A percentile compares a stretch with the other conserved stretches of the same genome.
Conservation (phyloP, 345 rosid species). For the Rubroshorea leprosula region DNA sequence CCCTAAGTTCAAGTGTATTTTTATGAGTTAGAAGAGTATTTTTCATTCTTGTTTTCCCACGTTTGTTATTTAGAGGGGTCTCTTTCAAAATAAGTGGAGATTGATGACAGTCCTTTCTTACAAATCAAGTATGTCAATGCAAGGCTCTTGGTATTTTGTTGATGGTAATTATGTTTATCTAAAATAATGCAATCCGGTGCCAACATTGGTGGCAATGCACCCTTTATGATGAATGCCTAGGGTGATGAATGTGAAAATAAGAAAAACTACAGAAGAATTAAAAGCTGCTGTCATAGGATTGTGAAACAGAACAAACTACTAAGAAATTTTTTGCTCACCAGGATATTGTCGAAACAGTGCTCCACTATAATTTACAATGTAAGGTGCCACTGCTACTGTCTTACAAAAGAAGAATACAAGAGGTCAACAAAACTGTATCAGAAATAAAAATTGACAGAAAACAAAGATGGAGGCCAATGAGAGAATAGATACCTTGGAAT, state of each 20-base stretch:
- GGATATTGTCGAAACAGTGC: conserved; percentile 92
- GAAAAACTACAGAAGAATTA: conserved; percentile 2
- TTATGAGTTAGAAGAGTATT: too few species aligned
- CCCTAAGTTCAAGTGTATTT: too few species aligned
- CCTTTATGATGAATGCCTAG: not conserved
- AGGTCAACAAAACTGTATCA: conserved; percentile 20
- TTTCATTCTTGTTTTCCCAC: too few species aligned
- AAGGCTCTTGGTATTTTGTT: too few species aligned
- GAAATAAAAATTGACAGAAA: conserved; percentile 14
- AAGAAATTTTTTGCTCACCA: conserved; percentile 36
- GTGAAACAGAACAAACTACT: not conserved
- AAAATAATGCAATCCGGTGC: too few species aligned
- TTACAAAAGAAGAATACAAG: conserved; percentile 35
- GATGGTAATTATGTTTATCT: too few species aligned
- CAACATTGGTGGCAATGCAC: too few species aligned
- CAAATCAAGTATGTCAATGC: too few species aligned
- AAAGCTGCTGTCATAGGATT: not conserved
- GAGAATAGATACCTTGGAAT: conserved; percentile 63
- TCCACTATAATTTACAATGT: conserved; percentile 73
- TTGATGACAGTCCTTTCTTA: too few species aligned
- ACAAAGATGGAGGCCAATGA: conserved; percentile 3
- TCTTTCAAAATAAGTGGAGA: too few species aligned
- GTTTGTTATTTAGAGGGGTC: too few species aligned
- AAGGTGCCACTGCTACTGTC: conserved; percentile 94
- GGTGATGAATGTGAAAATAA: not conserved